A percentile compares a stretch with the other conserved stretches of the same genome.
These are phyloP conservation scores for Didymella glomerata DNA, from an alignment of 2,329 filamentous ascomycete genomes.

Conservation along the genomic window DNA sequence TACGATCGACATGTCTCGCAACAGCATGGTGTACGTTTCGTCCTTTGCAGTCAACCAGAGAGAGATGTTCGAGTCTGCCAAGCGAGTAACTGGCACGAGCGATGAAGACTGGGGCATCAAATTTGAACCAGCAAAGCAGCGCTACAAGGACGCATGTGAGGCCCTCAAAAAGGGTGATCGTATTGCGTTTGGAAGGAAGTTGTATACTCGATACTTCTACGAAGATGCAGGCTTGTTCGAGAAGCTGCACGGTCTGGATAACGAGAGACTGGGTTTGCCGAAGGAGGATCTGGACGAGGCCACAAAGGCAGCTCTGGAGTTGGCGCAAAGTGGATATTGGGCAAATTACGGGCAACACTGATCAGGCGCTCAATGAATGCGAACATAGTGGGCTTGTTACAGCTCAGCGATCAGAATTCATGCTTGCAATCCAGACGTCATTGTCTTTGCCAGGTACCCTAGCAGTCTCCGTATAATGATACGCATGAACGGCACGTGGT, in stretches of 20 bases:
- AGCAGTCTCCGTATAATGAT: not conserved
- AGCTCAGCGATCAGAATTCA: not conserved
- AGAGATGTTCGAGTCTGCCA: slow-evolving; percentile 49
- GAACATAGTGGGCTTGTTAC: not conserved
- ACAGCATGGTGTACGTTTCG: slow-evolving; percentile 48
- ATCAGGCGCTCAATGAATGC: not conserved
- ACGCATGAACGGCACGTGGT: not conserved
- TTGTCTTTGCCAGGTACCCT: not conserved
- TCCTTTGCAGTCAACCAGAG: slow-evolving; percentile 50
- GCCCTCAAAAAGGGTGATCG: slow-evolving; percentile 56
- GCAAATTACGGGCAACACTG: slow-evolving; percentile 4
- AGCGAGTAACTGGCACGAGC: slow-evolving; percentile 45
- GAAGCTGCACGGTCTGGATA: slow-evolving; percentile 53
- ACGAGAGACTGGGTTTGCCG: slow-evolving; percentile 65
- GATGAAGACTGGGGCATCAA: slow-evolving; percentile 50
- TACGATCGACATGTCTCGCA: slow-evolving; percentile 34
- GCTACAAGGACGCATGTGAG: slow-evolving; percentile 60
- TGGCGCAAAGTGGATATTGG: slow-evolving; percentile 3
- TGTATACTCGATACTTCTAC: slow-evolving; percentile 65
- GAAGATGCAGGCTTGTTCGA: slow-evolving; percentile 43
- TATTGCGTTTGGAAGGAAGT: slow-evolving; percentile 55
- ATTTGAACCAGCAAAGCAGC: slow-evolving; percentile 56
- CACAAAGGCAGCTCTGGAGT: slow-evolving; percentile 52
- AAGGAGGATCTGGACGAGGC: slow-evolving; percentile 67
- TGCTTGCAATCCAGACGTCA: not conserved